Evolutionary conservation across 331 rosid genomes (phyloP).

Genomic region (Prunus yedoensis): DNA sequence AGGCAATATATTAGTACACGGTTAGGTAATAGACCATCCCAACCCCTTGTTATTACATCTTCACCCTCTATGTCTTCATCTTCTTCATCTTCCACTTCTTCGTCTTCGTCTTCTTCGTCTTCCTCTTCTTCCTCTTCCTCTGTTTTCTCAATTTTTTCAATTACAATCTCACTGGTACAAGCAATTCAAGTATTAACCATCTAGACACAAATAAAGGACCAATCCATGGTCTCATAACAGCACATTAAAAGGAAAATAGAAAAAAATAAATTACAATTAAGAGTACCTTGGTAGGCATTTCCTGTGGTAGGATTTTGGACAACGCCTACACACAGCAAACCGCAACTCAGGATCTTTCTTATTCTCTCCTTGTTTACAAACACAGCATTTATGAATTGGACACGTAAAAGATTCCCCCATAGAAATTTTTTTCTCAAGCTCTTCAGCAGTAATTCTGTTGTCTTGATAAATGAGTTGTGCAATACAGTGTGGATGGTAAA

Average conservation of each 20-base stretch:
- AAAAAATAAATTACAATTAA: neutral
- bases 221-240: neutral
- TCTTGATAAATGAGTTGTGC: neutral
- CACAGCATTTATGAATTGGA: slow-evolving; percentile 57
- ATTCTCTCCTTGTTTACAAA: slow-evolving; percentile 53
- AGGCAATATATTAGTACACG: slow-evolving; percentile 64
- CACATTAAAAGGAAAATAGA: neutral
- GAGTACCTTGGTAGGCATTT: slow-evolving; percentile 66
- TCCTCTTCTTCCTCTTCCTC: neutral
- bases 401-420: slow-evolving; percentile 54
- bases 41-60: slow-evolving; percentile 44
- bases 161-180: slow-evolving; percentile 49
- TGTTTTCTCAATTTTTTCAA: slow-evolving; percentile 3
- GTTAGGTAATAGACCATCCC: slow-evolving; percentile 54
- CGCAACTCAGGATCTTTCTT: slow-evolving; percentile 45
- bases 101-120: neutral
- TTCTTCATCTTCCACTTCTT: neutral
- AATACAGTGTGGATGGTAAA: neutral
- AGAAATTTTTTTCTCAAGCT: slow-evolving; percentile 29
- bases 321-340: slow-evolving; percentile 65
- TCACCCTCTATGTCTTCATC: slow-evolving; percentile 4
- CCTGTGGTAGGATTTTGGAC: slow-evolving; percentile 70
- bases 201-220: slow-evolving; percentile 10
- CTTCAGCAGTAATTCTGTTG: neutral
- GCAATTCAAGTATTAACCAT: slow-evolving; percentile 34